Evolutionary conservation across 306 rosid species (phyloP).

Genomic region (Vigna trinervia): DNA sequence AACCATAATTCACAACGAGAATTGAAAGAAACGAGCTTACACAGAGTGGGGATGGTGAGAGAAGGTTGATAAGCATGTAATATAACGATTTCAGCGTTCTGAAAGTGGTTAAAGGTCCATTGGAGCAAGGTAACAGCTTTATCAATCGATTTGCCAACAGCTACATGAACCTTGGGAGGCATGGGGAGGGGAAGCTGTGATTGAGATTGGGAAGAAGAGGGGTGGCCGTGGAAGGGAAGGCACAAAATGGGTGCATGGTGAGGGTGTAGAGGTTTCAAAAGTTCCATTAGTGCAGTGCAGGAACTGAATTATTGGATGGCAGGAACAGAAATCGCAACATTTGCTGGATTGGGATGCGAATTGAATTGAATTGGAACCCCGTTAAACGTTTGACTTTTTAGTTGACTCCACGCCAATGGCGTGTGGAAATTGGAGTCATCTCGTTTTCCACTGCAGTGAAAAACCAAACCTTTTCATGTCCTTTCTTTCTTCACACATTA

Average conservation of each 20-base stretch:
- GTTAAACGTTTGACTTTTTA: constrained; percentile 42
- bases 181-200: constrained; percentile 39
- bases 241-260: constrained; percentile 41
- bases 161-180: constrained; percentile 57
- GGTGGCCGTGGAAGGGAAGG: constrained; percentile 37
- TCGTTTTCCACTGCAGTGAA: constrained; percentile 16
- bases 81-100: constrained; percentile 54
- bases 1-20: background rate
- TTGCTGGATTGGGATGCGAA: background rate
- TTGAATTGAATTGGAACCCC: no score
- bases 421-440: background rate
- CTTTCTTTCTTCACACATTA: no score
- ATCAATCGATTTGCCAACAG: constrained; percentile 69
- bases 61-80: constrained; percentile 82
- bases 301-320: constrained; percentile 18
- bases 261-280: constrained; percentile 59
- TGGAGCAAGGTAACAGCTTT: constrained; percentile 65
- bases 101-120: constrained; percentile 66
- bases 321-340: constrained; percentile 10
- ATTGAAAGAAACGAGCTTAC: constrained; percentile 51
- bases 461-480: background rate
- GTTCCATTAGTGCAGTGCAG: constrained; percentile 53
- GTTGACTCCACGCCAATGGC: constrained; percentile 12
- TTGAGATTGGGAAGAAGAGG: background rate
- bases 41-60: constrained; percentile 70